Percentiles rank a stretch among this genome's conserved stretches.
phyloP scores from a whole-genome alignment of 129 eudicot species.

The Helichrysum umbraculigerum region DNA sequence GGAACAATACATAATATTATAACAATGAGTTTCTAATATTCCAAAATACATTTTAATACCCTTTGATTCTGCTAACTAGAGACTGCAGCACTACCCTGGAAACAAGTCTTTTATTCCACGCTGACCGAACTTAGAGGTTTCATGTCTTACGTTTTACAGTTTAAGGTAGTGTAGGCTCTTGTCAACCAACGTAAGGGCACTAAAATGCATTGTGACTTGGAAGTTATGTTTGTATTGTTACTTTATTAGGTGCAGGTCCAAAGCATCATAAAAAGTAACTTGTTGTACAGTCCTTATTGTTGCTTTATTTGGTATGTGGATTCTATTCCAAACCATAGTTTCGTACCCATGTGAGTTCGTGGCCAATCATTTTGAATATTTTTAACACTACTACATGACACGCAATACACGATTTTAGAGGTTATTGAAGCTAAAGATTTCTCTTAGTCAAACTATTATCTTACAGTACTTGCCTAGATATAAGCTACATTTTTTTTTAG shows the following conservation, averaged over 20 bases:
- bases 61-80: neutral
- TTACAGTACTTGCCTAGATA: neutral
- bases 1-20: neutral
- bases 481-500: neutral
- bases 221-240: conserved; percentile 3
- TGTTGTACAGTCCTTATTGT: neutral
- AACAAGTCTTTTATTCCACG: neutral
- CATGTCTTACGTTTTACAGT: neutral
- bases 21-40: neutral
- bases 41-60: neutral
- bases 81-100: neutral
- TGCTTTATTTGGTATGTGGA: neutral
- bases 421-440: neutral
- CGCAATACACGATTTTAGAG: neutral
- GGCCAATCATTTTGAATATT: neutral
- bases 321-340: neutral
- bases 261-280: neutral
- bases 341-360: neutral
- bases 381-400: neutral
- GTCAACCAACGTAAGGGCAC: neutral
- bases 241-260: neutral
- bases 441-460: neutral
- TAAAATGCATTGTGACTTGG: neutral
- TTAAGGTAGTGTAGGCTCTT: neutral
- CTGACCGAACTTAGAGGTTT: neutral